A percentile compares a stretch with the other conserved stretches of the same genome.
Conservation (phyloP, 176 grass and related monocot species). For the Chrysopogon serrulatus region DNA sequence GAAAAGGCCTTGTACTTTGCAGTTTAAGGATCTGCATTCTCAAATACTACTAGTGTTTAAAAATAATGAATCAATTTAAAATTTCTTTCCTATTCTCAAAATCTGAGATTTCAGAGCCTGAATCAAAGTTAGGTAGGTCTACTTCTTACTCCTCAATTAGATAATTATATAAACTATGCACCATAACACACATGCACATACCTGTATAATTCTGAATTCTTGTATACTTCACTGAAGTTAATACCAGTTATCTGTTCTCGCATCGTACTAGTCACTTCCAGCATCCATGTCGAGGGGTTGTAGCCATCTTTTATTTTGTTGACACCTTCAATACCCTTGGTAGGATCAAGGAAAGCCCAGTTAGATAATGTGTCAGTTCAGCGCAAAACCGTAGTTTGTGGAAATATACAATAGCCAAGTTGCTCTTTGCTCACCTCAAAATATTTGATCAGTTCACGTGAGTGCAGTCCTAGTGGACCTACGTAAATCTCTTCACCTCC, state of each 20-base stretch:
- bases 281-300: slow-evolving; percentile 91
- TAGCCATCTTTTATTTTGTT: slow-evolving; percentile 77
- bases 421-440: slow-evolving; percentile 57
- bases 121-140: neutral
- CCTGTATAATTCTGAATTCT: slow-evolving; percentile 65
- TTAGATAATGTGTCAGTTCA: neutral
- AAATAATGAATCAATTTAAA: neutral
- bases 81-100: neutral
- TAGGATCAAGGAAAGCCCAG: neutral
- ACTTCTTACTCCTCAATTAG: neutral
- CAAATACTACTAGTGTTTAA: neutral
- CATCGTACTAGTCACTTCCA: slow-evolving; percentile 55
- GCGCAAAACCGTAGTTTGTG: neutral
- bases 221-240: slow-evolving; percentile 58
- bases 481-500: slow-evolving; percentile 88
- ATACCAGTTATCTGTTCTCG: slow-evolving; percentile 55
- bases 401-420: neutral
- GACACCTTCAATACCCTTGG: slow-evolving; percentile 60
- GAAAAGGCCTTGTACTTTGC: neutral
- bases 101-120: neutral
- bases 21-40: slow-evolving; percentile 1
- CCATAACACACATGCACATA: slow-evolving; percentile 14
- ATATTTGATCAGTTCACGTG: slow-evolving; percentile 57
- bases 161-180: neutral
- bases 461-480: slow-evolving; percentile 61